These are phyloP conservation scores for Macaranga tanarius DNA, from an alignment of 441 rosid species.

Conservation along the genomic window DNA sequence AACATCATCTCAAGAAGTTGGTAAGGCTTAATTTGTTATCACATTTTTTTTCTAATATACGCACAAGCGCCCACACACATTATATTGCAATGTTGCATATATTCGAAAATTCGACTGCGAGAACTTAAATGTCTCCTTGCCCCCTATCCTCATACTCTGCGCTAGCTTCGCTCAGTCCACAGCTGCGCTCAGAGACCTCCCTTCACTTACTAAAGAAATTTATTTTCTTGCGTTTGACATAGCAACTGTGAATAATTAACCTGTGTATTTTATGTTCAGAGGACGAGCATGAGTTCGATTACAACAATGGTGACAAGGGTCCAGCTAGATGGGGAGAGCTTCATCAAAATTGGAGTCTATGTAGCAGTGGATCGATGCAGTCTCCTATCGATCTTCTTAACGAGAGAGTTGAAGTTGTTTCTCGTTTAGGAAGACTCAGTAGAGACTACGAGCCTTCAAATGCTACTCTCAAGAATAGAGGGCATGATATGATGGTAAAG, in stretches of 20 bases:
- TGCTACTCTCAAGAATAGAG: constrained; percentile 70
- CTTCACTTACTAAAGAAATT: too few species aligned
- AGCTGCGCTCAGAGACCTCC: too few species aligned
- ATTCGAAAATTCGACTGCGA: too few species aligned
- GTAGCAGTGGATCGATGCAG: constrained; percentile 72
- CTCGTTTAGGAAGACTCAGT: constrained; percentile 47
- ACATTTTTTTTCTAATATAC: too few species aligned
- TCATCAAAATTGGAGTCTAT: constrained; percentile 59
- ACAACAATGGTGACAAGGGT: constrained; percentile 39
- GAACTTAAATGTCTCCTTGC: too few species aligned
- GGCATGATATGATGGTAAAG: constrained; percentile 81
- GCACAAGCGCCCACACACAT: too few species aligned
- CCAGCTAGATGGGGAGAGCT: constrained; percentile 68
- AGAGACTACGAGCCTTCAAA: constrained; percentile 49
- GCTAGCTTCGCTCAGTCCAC: too few species aligned
- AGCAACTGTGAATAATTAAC: too few species aligned
- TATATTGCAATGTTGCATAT: too few species aligned
- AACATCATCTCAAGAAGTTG: constrained; percentile 38
- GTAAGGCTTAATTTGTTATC: constrained; percentile 22
- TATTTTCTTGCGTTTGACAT: neutral
- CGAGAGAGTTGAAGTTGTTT: constrained; percentile 52
- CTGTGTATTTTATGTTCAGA: constrained; percentile 31
- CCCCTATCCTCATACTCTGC: too few species aligned
- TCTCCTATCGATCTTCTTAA: constrained; percentile 66
- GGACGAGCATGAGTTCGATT: constrained; percentile 61